These are phyloP conservation scores for Striga asiatica DNA, from an alignment of 257 asterid species.

Conservation along the genomic window DNA sequence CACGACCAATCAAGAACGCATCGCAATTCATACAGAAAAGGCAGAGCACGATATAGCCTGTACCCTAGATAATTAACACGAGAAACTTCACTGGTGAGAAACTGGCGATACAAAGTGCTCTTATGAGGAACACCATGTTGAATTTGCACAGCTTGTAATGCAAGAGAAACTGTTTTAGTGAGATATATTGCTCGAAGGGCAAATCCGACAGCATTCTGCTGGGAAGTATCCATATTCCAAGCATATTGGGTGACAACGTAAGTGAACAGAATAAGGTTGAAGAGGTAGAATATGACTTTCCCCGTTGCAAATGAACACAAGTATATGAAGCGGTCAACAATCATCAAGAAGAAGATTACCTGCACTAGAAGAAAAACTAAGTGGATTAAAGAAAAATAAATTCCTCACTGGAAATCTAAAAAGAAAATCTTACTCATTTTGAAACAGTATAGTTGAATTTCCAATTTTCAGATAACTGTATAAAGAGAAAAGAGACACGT, in stretches of 20 bases:
- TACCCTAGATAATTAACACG: constrained; percentile 78
- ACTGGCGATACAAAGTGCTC: constrained; percentile 94
- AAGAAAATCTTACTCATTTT: background rate
- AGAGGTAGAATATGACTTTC: constrained; percentile 79
- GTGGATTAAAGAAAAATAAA: constrained; percentile 7
- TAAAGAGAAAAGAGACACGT: background rate
- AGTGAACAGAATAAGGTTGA: constrained; percentile 79
- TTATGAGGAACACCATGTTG: constrained; percentile 89
- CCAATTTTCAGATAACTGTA: background rate
- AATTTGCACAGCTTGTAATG: constrained; percentile 90
- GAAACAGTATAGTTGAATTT: background rate
- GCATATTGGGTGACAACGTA: constrained; percentile 73
- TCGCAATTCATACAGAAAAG: constrained; percentile 86
- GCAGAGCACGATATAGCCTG: constrained; percentile 91
- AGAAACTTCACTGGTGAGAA: constrained; percentile 84
- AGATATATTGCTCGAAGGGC: constrained; percentile 91
- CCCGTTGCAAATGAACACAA: constrained; percentile 85
- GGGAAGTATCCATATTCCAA: constrained; percentile 69
- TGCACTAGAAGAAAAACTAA: constrained; percentile 37
- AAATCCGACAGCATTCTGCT: constrained; percentile 66
- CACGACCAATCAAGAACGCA: constrained; percentile 99
- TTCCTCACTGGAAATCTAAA: background rate
- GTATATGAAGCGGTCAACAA: constrained; percentile 91
- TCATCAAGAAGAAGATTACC: constrained; percentile 91
- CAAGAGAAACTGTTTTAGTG: constrained; percentile 78